These are phyloP conservation scores for Colletotrichum siamense DNA, from an alignment of 2,329 filamentous ascomycete species.

Conservation along the genomic window DNA sequence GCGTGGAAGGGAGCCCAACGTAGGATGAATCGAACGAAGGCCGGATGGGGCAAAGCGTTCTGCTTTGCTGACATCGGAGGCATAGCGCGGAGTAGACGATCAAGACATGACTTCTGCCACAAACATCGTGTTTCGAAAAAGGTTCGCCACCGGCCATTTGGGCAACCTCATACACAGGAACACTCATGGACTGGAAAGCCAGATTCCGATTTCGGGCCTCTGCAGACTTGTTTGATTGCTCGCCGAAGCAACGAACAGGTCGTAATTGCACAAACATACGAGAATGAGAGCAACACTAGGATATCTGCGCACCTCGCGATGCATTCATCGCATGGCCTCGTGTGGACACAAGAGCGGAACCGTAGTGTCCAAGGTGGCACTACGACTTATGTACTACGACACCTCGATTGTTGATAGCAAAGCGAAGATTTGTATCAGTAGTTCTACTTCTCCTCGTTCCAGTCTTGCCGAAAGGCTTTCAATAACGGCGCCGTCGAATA, in stretches of 20 bases:
- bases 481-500: too few relatives aligned
- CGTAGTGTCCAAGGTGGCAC: too few relatives aligned
- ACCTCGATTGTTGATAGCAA: too few relatives aligned
- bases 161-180: neutral
- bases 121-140: neutral
- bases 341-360: too few relatives aligned
- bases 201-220: rapidly evolving
- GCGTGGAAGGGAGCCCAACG: neutral
- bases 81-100: neutral
- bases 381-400: too few relatives aligned
- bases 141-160: neutral
- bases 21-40: neutral
- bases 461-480: too few relatives aligned
- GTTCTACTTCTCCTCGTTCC: too few relatives aligned
- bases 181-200: neutral
- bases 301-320: too few relatives aligned
- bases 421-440: too few relatives aligned
- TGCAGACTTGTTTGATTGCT: neutral
- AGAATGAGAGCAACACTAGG: too few relatives aligned
- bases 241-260: neutral
- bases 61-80: neutral
- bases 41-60: neutral
- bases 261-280: neutral
- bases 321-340: too few relatives aligned
- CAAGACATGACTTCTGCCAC: neutral